These are phyloP conservation scores for Cerrena zonata DNA, from an alignment of 1,284 basidiomycete genomes.

Conservation along the genomic window DNA sequence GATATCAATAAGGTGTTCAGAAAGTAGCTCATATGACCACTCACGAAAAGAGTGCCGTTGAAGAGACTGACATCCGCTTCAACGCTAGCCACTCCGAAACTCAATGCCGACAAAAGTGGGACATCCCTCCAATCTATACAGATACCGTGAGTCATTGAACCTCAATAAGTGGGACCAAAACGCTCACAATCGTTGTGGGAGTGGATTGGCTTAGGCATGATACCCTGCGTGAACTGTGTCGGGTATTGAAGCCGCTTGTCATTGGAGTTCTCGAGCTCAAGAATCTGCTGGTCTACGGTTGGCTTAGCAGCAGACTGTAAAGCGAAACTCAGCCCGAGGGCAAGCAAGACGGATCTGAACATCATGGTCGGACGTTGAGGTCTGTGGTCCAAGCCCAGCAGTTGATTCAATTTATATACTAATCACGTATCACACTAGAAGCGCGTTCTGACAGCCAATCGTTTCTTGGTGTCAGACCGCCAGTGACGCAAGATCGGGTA, in stretches of 20 bases:
- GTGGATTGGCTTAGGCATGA: slow-evolving; percentile 47
- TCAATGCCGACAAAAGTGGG: slow-evolving; percentile 44
- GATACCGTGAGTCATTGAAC: not conserved
- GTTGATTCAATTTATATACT: no score
- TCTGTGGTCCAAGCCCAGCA: no score
- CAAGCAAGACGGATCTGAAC: not conserved
- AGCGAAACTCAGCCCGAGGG: not conserved
- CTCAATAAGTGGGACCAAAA: not conserved
- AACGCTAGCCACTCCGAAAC: slow-evolving; percentile 47
- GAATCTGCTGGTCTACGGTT: slow-evolving; percentile 34
- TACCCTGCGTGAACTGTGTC: slow-evolving; percentile 45
- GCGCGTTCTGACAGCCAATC: no score
- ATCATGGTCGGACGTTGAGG: not conserved
- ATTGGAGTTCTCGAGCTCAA: slow-evolving; percentile 34
- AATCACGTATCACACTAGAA: no score
- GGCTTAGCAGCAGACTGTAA: slow-evolving; percentile 17
- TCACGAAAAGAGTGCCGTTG: slow-evolving; percentile 42
- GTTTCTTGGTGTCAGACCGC: no score
- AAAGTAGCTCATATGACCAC: slow-evolving; percentile 9
- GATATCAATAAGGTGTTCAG: not conserved
- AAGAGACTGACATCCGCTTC: slow-evolving; percentile 51
- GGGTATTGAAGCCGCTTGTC: slow-evolving; percentile 43
- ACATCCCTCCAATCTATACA: slow-evolving; percentile 49
- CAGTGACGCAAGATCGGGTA: no score
- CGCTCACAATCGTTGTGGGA: slow-evolving; percentile 51